Evolutionary conservation across 1,139 yeast species (phyloP).

Genomic region (Debaryomyces coudertii): DNA sequence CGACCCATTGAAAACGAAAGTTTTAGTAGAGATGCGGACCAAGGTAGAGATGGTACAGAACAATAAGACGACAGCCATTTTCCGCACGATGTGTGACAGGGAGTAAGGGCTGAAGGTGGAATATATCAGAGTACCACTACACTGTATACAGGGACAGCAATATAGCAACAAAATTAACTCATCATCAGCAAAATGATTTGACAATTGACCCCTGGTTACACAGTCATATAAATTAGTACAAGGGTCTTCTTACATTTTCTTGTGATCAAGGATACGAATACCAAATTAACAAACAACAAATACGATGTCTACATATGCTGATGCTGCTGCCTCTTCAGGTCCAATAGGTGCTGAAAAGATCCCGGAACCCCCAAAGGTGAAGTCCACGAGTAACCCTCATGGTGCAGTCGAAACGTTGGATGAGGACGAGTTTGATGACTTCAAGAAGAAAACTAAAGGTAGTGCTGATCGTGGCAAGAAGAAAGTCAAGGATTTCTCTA

Average conservation of each 20-base stretch:
- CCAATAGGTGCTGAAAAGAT: conserved; percentile 30
- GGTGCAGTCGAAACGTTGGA: conserved; percentile 34
- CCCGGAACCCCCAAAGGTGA: conserved; percentile 30
- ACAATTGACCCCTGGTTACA: conserved; percentile 6
- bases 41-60: background rate
- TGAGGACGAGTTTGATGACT: conserved; percentile 32
- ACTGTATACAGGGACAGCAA: conserved; percentile 12
- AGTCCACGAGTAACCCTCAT: conserved; percentile 26
- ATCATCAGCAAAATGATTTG: conserved; percentile 4
- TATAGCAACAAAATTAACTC: conserved; percentile 8
- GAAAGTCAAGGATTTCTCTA: conserved; percentile 19
- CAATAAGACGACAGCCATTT: background rate
- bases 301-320: conserved; percentile 34
- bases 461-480: conserved; percentile 21
- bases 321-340: conserved; percentile 45
- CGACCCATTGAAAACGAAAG: background rate
- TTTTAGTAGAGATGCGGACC: too few relatives aligned
- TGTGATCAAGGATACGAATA: conserved; percentile 3
- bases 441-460: conserved; percentile 29
- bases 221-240: conserved; percentile 4
- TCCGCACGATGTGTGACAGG: too few relatives aligned
- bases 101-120: background rate
- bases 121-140: background rate
- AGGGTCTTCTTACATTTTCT: background rate
- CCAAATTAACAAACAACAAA: background rate